A percentile compares a stretch with the other conserved stretches of the same genome.
Conservation (phyloP, 2,329 filamentous ascomycete genomes). For the Calonectria pauciramosa region DNA sequence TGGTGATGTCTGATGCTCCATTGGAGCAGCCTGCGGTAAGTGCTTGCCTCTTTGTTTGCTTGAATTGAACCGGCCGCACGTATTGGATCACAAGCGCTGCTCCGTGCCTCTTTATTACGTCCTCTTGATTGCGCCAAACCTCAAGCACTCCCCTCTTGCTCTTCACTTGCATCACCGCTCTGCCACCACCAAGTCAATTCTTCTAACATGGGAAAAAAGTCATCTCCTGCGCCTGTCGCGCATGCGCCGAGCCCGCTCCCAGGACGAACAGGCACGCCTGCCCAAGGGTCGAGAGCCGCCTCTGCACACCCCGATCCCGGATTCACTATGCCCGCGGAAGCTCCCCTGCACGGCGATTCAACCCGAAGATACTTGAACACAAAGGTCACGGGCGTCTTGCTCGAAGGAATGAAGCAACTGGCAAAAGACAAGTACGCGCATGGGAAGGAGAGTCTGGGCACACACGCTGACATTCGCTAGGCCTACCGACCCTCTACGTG, state of each 20-base stretch:
- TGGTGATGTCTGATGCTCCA: constrained; percentile 60
- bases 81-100: too few relatives aligned
- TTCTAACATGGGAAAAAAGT: constrained; percentile 39
- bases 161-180: background rate
- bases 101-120: background rate
- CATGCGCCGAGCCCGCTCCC: constrained; percentile 58
- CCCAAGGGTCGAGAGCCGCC: constrained; percentile 66
- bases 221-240: constrained; percentile 56
- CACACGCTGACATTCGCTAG: constrained; percentile 51
- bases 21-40: constrained; percentile 58
- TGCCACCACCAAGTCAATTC: background rate
- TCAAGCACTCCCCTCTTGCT: background rate
- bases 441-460: background rate
- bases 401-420: constrained; percentile 82
- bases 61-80: background rate
- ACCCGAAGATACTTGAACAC: constrained; percentile 79
- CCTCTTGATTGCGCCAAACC: background rate
- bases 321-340: constrained; percentile 70
- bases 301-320: constrained; percentile 69
- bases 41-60: constrained; percentile 13
- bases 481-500: constrained; percentile 76
- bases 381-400: constrained; percentile 75
- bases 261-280: constrained; percentile 64
- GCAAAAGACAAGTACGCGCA: constrained; percentile 78
- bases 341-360: constrained; percentile 75